phyloP scores from a whole-genome alignment of 192 early-diverging fungal species.

The Backusella westeae region DNA sequence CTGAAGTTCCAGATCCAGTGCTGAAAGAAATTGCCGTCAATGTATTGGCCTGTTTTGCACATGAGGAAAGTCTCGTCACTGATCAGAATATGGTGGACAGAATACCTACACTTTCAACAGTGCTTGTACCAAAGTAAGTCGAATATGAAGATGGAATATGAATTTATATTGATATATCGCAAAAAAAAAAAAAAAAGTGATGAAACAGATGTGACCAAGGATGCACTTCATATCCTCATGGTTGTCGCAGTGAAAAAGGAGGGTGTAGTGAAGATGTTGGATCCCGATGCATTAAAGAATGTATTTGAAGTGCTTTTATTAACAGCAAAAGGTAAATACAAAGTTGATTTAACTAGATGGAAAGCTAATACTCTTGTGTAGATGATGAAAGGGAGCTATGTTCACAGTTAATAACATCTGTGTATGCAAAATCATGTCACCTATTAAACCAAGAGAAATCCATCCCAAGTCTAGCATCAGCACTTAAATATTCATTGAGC shows the following conservation, averaged over 20 bases:
- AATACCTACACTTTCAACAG: conserved; percentile 34
- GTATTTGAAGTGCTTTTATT: conserved; percentile 27
- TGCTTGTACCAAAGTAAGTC: conserved; percentile 33
- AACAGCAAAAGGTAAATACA: conserved; percentile 24
- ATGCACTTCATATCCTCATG: conserved; percentile 36
- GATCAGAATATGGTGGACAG: conserved; percentile 27
- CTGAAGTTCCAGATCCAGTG: conserved; percentile 33
- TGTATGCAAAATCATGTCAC: conserved; percentile 16
- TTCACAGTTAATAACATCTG: conserved; percentile 11
- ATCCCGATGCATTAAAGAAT: conserved; percentile 25
- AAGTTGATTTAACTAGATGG: no score
- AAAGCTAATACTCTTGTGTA: background rate
- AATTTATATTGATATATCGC: background rate
- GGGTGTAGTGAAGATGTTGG: conserved; percentile 28
- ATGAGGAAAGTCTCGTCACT: conserved; percentile 17
- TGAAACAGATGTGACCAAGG: conserved; percentile 31
- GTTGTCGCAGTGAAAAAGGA: conserved; percentile 25
- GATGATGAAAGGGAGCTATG: conserved; percentile 27
- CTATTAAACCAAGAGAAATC: background rate
- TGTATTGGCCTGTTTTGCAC: conserved; percentile 40
- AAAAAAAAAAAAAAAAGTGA: conserved; percentile 24
- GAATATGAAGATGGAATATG: background rate
- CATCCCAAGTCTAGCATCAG: conserved; percentile 16
- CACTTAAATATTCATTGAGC: conserved; percentile 13
- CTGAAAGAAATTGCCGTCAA: conserved; percentile 43